These are phyloP conservation scores for Penicillium chermesinum DNA, from an alignment of 495 filamentous ascomycete genomes.

Conservation along the genomic window DNA sequence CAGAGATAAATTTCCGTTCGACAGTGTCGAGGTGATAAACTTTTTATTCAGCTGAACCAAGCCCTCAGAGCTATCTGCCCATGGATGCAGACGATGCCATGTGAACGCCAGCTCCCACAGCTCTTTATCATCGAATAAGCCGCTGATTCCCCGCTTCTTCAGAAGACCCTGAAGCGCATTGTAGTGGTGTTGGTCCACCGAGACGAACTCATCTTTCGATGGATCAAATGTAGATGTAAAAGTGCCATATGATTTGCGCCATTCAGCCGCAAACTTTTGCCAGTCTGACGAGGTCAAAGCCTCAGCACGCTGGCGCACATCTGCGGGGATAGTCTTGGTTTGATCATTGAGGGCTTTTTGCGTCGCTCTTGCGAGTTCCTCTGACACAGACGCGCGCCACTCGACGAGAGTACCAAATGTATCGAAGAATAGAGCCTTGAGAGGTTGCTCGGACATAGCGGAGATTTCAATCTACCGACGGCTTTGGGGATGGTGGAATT, in stretches of 20 bases:
- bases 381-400: conserved; percentile 59
- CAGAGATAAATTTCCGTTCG: conserved; percentile 67
- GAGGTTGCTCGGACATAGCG: conserved; percentile 9
- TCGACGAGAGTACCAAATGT: conserved; percentile 75
- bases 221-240: conserved; percentile 53
- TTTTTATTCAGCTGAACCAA: conserved; percentile 48
- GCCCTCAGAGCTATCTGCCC: conserved; percentile 58
- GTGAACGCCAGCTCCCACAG: conserved; percentile 49
- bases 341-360: conserved; percentile 40
- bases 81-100: conserved; percentile 70
- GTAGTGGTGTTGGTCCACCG: conserved; percentile 66
- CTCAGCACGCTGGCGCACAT: conserved; percentile 43
- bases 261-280: conserved; percentile 58
- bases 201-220: conserved; percentile 40
- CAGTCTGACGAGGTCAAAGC: conserved; percentile 53
- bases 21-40: conserved; percentile 60
- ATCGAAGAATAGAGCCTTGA: conserved; percentile 54
- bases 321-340: conserved; percentile 36
- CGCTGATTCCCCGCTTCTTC: conserved; percentile 44
- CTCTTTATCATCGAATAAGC: conserved; percentile 56
- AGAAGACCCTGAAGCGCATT: conserved; percentile 56
- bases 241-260: conserved; percentile 56
- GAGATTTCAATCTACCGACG: not conserved
- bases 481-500: not conserved
- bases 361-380: conserved; percentile 39